Evolutionary conservation across 495 filamentous ascomycete species (phyloP).

Genomic region (Aspergillus nanangensis): DNA sequence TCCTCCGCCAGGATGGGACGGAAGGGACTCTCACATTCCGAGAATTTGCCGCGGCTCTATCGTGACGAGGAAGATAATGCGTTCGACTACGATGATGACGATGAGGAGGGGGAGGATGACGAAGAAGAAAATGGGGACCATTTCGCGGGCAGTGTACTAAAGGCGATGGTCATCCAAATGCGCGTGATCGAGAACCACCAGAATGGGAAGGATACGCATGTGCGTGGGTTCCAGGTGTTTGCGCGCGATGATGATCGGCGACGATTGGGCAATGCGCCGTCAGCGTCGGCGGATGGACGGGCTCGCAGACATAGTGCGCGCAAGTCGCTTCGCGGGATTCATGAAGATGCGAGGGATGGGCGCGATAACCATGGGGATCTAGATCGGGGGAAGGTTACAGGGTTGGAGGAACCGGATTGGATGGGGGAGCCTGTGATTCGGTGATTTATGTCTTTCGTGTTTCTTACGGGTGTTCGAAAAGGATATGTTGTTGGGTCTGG

Average conservation of each 20-base stretch:
- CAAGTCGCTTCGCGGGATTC: slow-evolving; percentile 23
- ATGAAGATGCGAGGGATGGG: slow-evolving; percentile 17
- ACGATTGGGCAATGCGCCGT: slow-evolving; percentile 28
- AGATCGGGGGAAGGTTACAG: slow-evolving; percentile 23
- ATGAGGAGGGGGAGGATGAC: slow-evolving; percentile 24
- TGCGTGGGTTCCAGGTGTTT: slow-evolving; percentile 89
- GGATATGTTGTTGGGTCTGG: background rate
- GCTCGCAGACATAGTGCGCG: slow-evolving; percentile 25
- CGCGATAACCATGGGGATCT: slow-evolving; percentile 17
- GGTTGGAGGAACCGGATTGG: slow-evolving; percentile 52
- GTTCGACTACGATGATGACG: slow-evolving; percentile 15
- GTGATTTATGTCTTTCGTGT: slow-evolving; percentile 14
- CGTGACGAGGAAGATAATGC: slow-evolving; percentile 2
- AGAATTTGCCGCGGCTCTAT: too few species aligned
- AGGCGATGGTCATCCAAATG: slow-evolving; percentile 83
- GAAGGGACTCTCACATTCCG: too few species aligned
- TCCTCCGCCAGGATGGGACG: too few species aligned
- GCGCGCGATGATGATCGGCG: slow-evolving; percentile 57
- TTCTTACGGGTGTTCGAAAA: too few species aligned
- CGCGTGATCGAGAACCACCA: slow-evolving; percentile 93
- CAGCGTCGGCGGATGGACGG: slow-evolving; percentile 33
- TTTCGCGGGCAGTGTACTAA: slow-evolving; percentile 63
- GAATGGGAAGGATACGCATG: slow-evolving; percentile 98
- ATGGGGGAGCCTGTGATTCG: slow-evolving; percentile 57
- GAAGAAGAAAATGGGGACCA: slow-evolving; percentile 28